These are phyloP conservation scores for Nicotiana obtusifolia DNA, from an alignment of 257 asterid genomes.

Conservation along the genomic window DNA sequence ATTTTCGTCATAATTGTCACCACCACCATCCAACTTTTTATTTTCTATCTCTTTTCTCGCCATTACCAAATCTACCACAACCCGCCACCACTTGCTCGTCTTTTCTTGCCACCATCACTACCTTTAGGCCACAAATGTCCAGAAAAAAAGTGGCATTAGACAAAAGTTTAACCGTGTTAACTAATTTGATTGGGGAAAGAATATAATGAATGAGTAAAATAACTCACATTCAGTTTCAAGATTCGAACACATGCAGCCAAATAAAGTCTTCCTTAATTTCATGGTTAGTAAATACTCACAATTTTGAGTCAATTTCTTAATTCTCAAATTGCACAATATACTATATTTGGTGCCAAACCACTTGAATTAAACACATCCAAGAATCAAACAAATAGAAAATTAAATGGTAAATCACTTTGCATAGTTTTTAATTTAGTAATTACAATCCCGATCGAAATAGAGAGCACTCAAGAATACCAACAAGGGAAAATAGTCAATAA, in stretches of 20 bases:
- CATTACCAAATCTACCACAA: neutral
- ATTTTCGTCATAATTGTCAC: too few species aligned
- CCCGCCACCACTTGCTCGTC: too few species aligned
- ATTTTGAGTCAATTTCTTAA: neutral
- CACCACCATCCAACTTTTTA: too few species aligned
- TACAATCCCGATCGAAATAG: neutral
- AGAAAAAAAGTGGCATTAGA: neutral
- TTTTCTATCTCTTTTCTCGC: too few species aligned
- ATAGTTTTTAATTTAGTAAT: neutral
- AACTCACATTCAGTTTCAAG: neutral
- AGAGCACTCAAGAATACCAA: neutral
- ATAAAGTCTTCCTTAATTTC: neutral
- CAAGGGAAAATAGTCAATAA: too few species aligned
- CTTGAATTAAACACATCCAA: neutral
- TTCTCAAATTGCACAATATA: neutral
- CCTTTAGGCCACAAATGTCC: neutral
- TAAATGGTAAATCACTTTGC: neutral
- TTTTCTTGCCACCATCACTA: too few species aligned
- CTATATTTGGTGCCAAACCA: neutral
- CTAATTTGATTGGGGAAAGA: neutral
- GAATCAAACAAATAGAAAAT: too few species aligned
- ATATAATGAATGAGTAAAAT: neutral
- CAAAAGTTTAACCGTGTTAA: neutral
- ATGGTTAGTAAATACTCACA: neutral
- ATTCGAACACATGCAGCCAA: too few species aligned